phyloP scores from a whole-genome alignment of 495 filamentous ascomycete genomes.

The Achaetomiella virescens region DNA sequence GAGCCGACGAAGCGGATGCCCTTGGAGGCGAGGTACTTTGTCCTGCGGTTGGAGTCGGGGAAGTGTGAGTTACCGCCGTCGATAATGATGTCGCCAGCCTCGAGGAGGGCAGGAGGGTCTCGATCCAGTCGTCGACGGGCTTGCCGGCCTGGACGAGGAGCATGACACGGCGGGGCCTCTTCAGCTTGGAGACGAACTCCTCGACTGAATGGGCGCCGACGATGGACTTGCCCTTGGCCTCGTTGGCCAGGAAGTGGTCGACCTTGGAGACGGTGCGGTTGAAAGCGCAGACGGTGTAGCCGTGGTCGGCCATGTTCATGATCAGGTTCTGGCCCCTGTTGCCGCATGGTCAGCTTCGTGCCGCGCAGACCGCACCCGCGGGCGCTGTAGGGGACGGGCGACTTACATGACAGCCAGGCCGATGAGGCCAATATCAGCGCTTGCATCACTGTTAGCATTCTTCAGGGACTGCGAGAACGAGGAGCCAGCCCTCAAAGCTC shows the following conservation, averaged over 20 bases:
- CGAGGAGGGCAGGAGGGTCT: constrained; percentile 81
- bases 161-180: constrained; percentile 94
- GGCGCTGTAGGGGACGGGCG: constrained; percentile 9
- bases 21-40: constrained; percentile 75
- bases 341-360: constrained; percentile 2
- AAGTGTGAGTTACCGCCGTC: constrained; percentile 99
- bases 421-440: constrained; percentile 95
- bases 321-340: constrained; percentile 82
- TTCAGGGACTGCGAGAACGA: constrained; percentile 22
- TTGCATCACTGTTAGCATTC: constrained; percentile 47
- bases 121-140: constrained; percentile 97
- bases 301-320: constrained; percentile 93
- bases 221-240: constrained; percentile 91
- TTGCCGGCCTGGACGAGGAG: constrained; percentile 96
- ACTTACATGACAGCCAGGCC: constrained; percentile 95
- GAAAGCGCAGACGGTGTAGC: constrained; percentile 92
- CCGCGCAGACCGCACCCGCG: constrained; percentile 2
- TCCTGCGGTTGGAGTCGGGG: constrained; percentile 96
- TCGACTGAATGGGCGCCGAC: constrained; percentile 88
- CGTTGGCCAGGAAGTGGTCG: constrained; percentile 87
- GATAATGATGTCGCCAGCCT: constrained; percentile 96
- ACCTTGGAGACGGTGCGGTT: constrained; percentile 98
- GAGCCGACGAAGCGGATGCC: constrained; percentile 93
- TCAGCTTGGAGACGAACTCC: constrained; percentile 92
- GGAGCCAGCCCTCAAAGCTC: constrained; percentile 39